A percentile compares a stretch with the other conserved stretches of the same genome.
Evolutionary conservation across 192 early-diverging fungal species (phyloP).

Genomic region (Rhizophagus prolifer): DNA sequence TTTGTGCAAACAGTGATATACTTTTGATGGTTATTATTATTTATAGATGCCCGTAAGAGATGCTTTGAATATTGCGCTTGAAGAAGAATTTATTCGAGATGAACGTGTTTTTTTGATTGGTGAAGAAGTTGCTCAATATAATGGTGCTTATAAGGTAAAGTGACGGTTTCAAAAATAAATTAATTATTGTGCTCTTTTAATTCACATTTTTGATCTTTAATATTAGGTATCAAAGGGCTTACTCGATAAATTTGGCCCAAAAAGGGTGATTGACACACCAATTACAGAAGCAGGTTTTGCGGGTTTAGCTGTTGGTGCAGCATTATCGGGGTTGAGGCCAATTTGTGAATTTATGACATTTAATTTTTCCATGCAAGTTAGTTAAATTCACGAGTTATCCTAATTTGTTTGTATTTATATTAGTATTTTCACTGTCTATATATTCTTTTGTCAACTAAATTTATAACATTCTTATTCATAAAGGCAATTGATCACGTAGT

Average conservation of each 20-base stretch:
- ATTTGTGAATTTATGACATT: conserved; percentile 99
- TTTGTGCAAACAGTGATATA: neutral
- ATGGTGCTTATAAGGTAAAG: conserved; percentile 97
- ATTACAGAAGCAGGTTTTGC: conserved; percentile 99
- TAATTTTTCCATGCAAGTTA: conserved; percentile 99
- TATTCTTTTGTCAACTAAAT: neutral
- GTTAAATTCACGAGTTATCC: neutral
- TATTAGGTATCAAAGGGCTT: conserved; percentile 91
- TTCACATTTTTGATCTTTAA: neutral
- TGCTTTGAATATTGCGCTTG: conserved; percentile 94
- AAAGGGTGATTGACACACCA: conserved; percentile 97
- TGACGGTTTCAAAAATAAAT: neutral
- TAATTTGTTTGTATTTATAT: neutral
- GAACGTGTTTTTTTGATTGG: conserved; percentile 91
- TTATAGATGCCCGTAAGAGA: conserved; percentile 94
- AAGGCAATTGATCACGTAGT: conserved; percentile 97
- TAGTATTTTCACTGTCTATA: neutral
- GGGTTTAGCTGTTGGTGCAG: conserved; percentile 93
- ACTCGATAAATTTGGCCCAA: conserved; percentile 94
- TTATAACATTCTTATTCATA: neutral
- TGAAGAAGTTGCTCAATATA: conserved; percentile 99
- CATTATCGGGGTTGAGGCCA: conserved; percentile 89
- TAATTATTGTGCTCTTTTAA: neutral
- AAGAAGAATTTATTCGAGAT: conserved; percentile 93
- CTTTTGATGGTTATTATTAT: neutral